These are phyloP conservation scores for Allantophomopsis lycopodina DNA, from an alignment of 2,329 filamentous ascomycete species.

Conservation along the genomic window DNA sequence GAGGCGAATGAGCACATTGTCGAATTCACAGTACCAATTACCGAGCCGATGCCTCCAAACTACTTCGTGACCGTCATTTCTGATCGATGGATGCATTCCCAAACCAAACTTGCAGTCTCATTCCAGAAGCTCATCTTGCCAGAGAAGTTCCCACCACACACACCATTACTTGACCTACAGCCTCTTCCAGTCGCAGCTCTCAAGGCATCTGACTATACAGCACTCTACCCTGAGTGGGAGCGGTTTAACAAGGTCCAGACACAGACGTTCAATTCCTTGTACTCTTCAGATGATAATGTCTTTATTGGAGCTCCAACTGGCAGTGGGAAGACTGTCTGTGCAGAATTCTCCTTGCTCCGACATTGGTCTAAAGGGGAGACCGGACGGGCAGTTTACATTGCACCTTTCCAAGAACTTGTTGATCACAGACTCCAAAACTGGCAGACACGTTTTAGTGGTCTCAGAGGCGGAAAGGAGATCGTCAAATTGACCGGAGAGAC, in stretches of 20 bases:
- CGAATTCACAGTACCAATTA: conserved; percentile 92
- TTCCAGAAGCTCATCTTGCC: conserved; percentile 92
- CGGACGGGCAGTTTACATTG: conserved; percentile 82
- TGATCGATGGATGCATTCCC: conserved; percentile 96
- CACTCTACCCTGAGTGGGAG: conserved; percentile 70
- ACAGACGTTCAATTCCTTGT: conserved; percentile 90
- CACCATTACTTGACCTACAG: conserved; percentile 81
- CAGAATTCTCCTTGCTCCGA: conserved; percentile 80
- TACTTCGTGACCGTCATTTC: conserved; percentile 95
- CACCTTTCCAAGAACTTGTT: conserved; percentile 87
- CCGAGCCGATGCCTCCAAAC: conserved; percentile 95
- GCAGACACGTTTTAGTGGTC: conserved; percentile 58
- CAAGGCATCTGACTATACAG: conserved; percentile 71
- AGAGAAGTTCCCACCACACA: conserved; percentile 91
- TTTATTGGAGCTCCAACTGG: conserved; percentile 87
- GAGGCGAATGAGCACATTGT: conserved; percentile 90
- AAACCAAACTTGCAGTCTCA: conserved; percentile 83
- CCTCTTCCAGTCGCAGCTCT: conserved; percentile 79
- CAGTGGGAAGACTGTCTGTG: conserved; percentile 93
- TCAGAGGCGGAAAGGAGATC: conserved; percentile 77
- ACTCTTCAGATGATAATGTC: conserved; percentile 83
- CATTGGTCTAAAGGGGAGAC: conserved; percentile 66
- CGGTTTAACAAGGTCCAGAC: conserved; percentile 97
- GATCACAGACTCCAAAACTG: conserved; percentile 74
- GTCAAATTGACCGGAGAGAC: conserved; percentile 92